phyloP scores from a whole-genome alignment of 2,329 filamentous ascomycete species.

The Atkinsonella texensis region DNA sequence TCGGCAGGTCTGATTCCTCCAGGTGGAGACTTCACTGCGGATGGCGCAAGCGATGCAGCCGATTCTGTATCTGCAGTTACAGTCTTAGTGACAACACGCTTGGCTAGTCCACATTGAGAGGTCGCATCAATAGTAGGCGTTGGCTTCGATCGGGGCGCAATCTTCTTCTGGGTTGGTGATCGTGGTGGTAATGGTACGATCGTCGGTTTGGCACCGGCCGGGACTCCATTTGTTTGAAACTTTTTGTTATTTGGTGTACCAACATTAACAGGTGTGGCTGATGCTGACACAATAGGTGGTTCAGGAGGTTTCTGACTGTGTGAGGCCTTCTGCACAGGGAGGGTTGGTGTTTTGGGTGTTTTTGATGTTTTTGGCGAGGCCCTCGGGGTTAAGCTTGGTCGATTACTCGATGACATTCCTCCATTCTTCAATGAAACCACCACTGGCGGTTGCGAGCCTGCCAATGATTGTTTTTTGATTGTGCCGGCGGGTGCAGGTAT shows the following conservation, averaged over 20 bases:
- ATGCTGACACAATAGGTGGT: not conserved
- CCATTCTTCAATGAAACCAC: constrained; percentile 6
- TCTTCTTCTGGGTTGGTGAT: not conserved
- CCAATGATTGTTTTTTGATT: constrained; percentile 5
- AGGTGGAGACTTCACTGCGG: constrained; percentile 23
- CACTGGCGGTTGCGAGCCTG: constrained; percentile 8
- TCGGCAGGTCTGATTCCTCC: constrained; percentile 29
- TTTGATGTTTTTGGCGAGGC: not conserved
- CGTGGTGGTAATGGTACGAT: not conserved
- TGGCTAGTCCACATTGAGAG: not conserved
- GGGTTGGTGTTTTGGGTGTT: not conserved
- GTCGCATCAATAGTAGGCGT: not conserved
- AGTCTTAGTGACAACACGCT: not conserved
- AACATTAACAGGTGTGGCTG: not conserved
- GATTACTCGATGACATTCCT: constrained; percentile 6
- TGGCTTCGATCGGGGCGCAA: not conserved
- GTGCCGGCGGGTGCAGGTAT: not conserved
- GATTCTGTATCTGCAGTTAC: not conserved
- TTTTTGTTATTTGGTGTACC: not conserved
- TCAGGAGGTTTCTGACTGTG: not conserved
- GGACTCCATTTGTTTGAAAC: not conserved
- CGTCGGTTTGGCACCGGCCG: not conserved
- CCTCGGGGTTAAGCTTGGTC: constrained; percentile 7
- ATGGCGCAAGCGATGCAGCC: not conserved
- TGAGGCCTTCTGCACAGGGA: not conserved